A percentile compares a stretch with the other conserved stretches of the same genome.
phyloP scores from a whole-genome alignment of 495 filamentous ascomycete genomes.

The Parmelia sp. region DNA sequence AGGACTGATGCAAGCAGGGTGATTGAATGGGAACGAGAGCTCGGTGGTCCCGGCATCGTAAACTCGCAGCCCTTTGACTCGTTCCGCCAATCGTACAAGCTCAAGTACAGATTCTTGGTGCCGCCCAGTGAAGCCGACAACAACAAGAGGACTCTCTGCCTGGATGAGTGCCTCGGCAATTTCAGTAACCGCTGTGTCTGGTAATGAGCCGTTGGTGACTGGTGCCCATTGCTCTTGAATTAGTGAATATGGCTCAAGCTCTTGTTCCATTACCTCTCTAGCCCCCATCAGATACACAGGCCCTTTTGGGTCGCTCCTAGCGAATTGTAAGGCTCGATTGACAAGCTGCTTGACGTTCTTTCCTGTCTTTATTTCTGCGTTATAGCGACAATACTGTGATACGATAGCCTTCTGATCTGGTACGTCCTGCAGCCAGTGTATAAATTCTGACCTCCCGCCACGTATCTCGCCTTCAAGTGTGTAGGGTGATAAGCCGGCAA shows the following conservation, averaged over 20 bases:
- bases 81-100: too few species aligned
- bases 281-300: slow-evolving; percentile 82
- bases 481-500: slow-evolving; percentile 83
- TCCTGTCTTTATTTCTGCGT: slow-evolving; percentile 81
- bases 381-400: slow-evolving; percentile 85
- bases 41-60: too few species aligned
- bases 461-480: slow-evolving; percentile 87
- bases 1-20: not conserved
- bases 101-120: not conserved
- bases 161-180: not conserved
- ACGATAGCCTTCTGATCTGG: slow-evolving; percentile 91
- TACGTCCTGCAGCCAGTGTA: slow-evolving; percentile 96
- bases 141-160: not conserved
- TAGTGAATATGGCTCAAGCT: slow-evolving; percentile 42
- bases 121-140: not conserved
- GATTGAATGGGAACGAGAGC: not conserved
- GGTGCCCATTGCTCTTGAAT: not conserved
- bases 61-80: too few species aligned
- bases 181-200: not conserved
- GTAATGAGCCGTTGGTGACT: not conserved
- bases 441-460: slow-evolving; percentile 85
- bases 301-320: slow-evolving; percentile 70
- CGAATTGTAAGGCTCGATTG: slow-evolving; percentile 82
- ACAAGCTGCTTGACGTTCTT: slow-evolving; percentile 95
- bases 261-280: slow-evolving; percentile 87